Conservation (phyloP, 2,329 filamentous ascomycete species). For the Nigrospora sphaerica region DNA sequence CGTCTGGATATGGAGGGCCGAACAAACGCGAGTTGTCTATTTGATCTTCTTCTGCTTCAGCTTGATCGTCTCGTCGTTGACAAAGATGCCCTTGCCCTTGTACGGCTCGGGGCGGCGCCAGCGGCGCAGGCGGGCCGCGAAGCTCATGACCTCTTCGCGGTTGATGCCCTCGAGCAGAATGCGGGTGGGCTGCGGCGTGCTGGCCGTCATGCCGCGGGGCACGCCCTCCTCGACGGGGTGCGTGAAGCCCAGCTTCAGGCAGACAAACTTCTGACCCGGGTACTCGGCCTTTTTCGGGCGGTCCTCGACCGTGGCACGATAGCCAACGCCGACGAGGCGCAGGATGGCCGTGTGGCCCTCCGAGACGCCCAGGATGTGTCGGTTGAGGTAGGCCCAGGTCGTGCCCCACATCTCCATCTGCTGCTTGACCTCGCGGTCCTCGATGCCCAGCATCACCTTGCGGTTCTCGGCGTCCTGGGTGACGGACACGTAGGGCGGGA, state of each 20-base stretch:
- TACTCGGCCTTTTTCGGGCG: conserved; percentile 68
- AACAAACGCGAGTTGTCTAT: conserved; percentile 35
- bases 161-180: conserved; percentile 85
- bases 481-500: conserved; percentile 74
- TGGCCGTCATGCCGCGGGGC: conserved; percentile 76
- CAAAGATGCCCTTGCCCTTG: conserved; percentile 98
- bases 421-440: conserved; percentile 59
- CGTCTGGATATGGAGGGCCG: too few relatives aligned
- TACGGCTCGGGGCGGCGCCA: conserved; percentile 96
- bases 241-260: conserved; percentile 91
- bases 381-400: conserved; percentile 80
- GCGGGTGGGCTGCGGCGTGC: conserved; percentile 82
- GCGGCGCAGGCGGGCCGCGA: conserved; percentile 78
- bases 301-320: conserved; percentile 80
- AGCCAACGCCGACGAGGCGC: conserved; percentile 89
- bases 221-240: conserved; percentile 89
- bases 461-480: conserved; percentile 56
- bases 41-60: conserved; percentile 98
- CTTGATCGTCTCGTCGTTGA: conserved; percentile 96
- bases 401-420: conserved; percentile 96
- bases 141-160: conserved; percentile 80
- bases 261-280: conserved; percentile 80
- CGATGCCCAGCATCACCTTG: conserved; percentile 62
- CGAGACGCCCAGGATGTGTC: conserved; percentile 87
- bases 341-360: conserved; percentile 94